Evolutionary conservation across 2,329 filamentous ascomycete genomes (phyloP), one percentile per base, ranked within the genome.

Genomic region (Cordyceps sp.): DNA sequence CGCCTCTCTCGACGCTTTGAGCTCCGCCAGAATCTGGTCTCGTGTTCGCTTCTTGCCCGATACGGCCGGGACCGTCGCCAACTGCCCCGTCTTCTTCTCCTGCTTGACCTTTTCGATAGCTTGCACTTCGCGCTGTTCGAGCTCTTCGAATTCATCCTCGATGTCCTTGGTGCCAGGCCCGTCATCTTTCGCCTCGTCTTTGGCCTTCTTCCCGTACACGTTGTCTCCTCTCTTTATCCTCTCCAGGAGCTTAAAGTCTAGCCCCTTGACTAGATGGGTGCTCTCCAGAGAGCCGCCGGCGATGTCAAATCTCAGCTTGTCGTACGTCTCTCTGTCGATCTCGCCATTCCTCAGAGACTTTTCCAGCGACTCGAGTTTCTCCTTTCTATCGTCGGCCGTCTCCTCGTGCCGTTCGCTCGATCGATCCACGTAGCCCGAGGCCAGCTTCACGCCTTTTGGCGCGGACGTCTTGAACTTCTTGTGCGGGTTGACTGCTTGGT

Each of bases 201-300:
- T 46, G 9, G 52, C 43, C 8, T 45, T 47, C 7, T 57, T 53
- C n/a, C 46, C 52, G 41, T 62, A 66, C 2, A 83, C 65, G 52
- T 86, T 59, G 50, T 85, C 80, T 26, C 79, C 81, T 34, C 65
- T 67, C 37, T 68, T 67, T 37, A 80, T 66, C 41, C 75, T 65
- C 50, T 80, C 71, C 19, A 86, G 59, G 10, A 96, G 60, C 51
- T 80, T 79, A 50, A 84, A 80, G 54, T 98, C 90, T 31, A 98
- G 57, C 0, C 90, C 90, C 49, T 94, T 96, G 30, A 96, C 78
- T 41, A 94, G 57, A 62, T 93, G 84, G 12, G 85, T 93, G 43
- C 74, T 83, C 12, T 62, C 62, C 16, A 86, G 56, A 50, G 93
- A 80, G 7, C 86, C 88, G 4, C 85, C 86, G 1, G 83, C 71